Percentiles rank a stretch among this genome's conserved stretches.
These are phyloP conservation scores for Lachancea sp. DNA, from an alignment of 805 yeast species.

Conservation along the genomic window DNA sequence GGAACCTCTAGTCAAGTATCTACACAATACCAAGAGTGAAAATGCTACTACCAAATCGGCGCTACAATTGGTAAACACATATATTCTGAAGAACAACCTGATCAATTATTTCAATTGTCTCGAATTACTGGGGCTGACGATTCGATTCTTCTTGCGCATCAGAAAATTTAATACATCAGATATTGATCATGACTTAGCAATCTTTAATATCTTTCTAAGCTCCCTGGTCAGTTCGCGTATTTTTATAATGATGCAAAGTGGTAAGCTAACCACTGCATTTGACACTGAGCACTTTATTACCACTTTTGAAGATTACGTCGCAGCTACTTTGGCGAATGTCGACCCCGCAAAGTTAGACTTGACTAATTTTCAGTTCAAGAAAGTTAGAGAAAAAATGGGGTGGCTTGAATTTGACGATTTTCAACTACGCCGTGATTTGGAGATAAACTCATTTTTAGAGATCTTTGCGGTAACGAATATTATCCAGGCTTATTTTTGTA, in stretches of 20 bases:
- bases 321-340: slow-evolving; percentile 12
- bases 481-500: slow-evolving; percentile 14
- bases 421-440: slow-evolving; percentile 11
- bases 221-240: slow-evolving; percentile 33
- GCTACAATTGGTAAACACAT: slow-evolving; percentile 42
- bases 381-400: neutral
- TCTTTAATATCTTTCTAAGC: slow-evolving; percentile 42
- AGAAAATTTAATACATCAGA: slow-evolving; percentile 38
- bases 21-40: slow-evolving; percentile 24
- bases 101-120: slow-evolving; percentile 36
- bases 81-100: slow-evolving; percentile 39
- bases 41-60: slow-evolving; percentile 29
- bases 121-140: slow-evolving; percentile 36
- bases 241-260: slow-evolving; percentile 20
- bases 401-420: slow-evolving; percentile 20
- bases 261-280: slow-evolving; percentile 8
- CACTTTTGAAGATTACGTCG: slow-evolving; percentile 16
- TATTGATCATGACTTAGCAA: slow-evolving; percentile 38
- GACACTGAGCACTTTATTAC: slow-evolving; percentile 5
- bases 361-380: slow-evolving; percentile 4
- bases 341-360: slow-evolving; percentile 11
- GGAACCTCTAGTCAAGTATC: slow-evolving; percentile 18
- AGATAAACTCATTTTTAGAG: slow-evolving; percentile 18
- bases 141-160: slow-evolving; percentile 33
- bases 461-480: slow-evolving; percentile 16